Percentiles rank a stretch among this genome's conserved stretches.
phyloP scores from a whole-genome alignment of 768 basidiomycete species.

The Pleurotus citrinopileatus region DNA sequence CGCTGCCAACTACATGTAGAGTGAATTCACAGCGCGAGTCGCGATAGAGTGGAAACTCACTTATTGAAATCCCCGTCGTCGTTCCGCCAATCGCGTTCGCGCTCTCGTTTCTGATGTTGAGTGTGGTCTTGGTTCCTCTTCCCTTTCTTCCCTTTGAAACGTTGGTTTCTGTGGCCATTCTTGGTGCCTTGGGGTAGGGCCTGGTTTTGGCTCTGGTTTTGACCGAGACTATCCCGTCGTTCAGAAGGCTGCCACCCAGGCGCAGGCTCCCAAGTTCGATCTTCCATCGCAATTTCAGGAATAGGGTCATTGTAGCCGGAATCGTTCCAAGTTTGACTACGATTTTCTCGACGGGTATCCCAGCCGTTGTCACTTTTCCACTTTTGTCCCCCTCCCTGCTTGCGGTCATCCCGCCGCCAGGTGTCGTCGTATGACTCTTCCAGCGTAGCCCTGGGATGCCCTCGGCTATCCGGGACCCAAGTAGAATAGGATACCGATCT shows the following conservation, averaged over 20 bases:
- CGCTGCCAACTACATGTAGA: constrained; percentile 56
- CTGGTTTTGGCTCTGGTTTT: constrained; percentile 22
- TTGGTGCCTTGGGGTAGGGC: constrained; percentile 21
- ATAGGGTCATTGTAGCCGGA: constrained; percentile 25
- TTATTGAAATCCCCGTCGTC: constrained; percentile 76
- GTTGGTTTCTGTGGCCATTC: constrained; percentile 21
- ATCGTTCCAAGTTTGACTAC: constrained; percentile 28
- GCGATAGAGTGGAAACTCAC: constrained; percentile 37
- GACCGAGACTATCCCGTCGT: constrained; percentile 35
- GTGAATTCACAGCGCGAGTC: constrained; percentile 8
- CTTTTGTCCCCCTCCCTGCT: constrained; percentile 33
- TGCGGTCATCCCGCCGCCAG: constrained; percentile 38
- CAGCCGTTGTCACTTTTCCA: constrained; percentile 51
- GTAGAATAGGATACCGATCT: constrained; percentile 36
- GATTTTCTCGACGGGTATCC: constrained; percentile 47
- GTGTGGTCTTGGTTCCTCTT: constrained; percentile 31
- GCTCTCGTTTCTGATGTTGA: constrained; percentile 29
- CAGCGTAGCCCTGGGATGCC: constrained; percentile 23
- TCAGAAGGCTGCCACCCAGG: constrained; percentile 59
- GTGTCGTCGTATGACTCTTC: constrained; percentile 27
- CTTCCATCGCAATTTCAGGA: constrained; percentile 29
- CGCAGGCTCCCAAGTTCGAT: constrained; percentile 73
- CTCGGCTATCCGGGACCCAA: constrained; percentile 44
- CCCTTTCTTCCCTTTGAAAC: constrained; percentile 19
- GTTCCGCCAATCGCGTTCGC: constrained; percentile 42